Evolutionary conservation across 2,329 filamentous ascomycete genomes (phyloP).

Genomic region (Aspergillus fumigatus): DNA sequence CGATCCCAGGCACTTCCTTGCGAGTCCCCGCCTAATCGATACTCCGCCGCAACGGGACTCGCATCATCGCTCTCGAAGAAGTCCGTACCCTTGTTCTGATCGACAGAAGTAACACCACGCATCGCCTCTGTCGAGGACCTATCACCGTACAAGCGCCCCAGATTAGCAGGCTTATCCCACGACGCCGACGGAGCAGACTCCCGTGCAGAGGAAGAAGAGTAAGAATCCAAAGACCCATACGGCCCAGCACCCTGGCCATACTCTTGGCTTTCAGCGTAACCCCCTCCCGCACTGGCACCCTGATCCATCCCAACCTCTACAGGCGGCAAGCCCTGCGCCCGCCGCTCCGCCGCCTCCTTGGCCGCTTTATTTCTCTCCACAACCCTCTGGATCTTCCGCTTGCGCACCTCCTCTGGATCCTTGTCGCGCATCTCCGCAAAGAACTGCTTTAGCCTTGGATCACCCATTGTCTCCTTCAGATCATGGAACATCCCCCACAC

Average conservation of each 20-base stretch:
- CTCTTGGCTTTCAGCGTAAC: slow-evolving; percentile 1
- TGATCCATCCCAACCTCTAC: not conserved
- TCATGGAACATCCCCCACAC: slow-evolving; percentile 11
- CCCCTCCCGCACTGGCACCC: not conserved
- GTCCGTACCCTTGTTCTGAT: slow-evolving; percentile 12
- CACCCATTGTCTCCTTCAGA: slow-evolving; percentile 9
- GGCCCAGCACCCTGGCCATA: not conserved
- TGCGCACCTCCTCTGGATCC: slow-evolving; percentile 19
- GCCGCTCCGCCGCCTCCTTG: not conserved
- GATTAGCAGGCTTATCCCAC: not conserved
- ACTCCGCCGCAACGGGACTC: slow-evolving; percentile 32
- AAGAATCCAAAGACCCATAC: not conserved
- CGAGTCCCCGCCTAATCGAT: slow-evolving; percentile 9
- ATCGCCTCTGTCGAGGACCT: not conserved
- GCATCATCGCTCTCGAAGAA: slow-evolving; percentile 37
- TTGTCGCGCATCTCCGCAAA: slow-evolving; percentile 14
- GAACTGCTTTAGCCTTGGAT: slow-evolving; percentile 22
- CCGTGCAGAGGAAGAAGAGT: not conserved
- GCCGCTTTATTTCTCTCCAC: slow-evolving; percentile 1
- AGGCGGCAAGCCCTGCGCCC: not conserved
- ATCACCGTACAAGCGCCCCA: not conserved
- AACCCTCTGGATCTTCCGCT: slow-evolving; percentile 14
- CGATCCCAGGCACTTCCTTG: slow-evolving; percentile 36
- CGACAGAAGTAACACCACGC: not conserved
- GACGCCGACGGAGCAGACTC: not conserved